Evolutionary conservation across 495 filamentous ascomycete species (phyloP), one percentile per base, ranked within the genome.

Genomic region (Amniculicola lignicola): DNA sequence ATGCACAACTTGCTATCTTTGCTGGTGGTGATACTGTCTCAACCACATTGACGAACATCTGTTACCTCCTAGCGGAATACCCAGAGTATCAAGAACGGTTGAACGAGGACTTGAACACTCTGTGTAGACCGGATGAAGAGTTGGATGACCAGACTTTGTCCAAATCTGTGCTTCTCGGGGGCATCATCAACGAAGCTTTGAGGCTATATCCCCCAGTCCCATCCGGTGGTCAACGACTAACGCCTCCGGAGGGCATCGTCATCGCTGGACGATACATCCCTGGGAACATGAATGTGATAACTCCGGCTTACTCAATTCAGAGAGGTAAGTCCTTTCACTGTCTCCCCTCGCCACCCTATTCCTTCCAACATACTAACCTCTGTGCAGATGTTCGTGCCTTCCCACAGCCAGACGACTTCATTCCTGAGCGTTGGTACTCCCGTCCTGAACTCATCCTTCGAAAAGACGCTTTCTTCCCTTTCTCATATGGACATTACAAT

Each of bases 11-110:
- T n/a, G 68, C 70, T 6, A 59, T 74, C 19, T 55, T 68, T 10
- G 76, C 75, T n/a, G 72, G 76, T 24, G 77, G 74, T 5, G 74
- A 77, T 45, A 76, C 74, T 4, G 71, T 72, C 0, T 59, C 75
- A 5, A 38, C 66, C 1, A 66, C 72, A 3, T 66, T 79, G 3
- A 66, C 70, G 19, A 67, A 68, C 18, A 59, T 68, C 5, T 66
- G 78, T 25, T 79, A 74, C 44, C 64, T 72, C 48, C 68, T 77
- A 1, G 66, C 72, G 14, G 65, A 23, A 1, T 35, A 69, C 29
- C 72, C 69, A 0, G 43, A 57, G 0, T 21, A 66, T 2, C 42
- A 70, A 0, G 15, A 14, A 1, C 67, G 63, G n/a, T 36, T 75
- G 15, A 64, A 70, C 0, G 37, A 44, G 15, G 73, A 74, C 57